Evolutionary conservation across 768 basidiomycete genomes (phyloP).

Genomic region (Chiua virens): DNA sequence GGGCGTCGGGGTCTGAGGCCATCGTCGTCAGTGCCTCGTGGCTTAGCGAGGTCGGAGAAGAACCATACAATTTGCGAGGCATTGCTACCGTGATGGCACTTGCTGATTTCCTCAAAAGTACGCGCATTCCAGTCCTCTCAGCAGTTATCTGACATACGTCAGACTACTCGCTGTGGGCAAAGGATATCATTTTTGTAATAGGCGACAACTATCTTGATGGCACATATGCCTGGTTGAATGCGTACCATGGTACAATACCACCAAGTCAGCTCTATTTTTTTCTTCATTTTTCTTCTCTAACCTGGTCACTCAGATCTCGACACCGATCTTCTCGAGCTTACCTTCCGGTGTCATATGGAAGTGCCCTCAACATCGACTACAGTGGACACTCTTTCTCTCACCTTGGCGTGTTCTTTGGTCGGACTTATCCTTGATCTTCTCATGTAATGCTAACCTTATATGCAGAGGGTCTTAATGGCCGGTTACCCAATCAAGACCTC

Average conservation of each 20-base stretch:
- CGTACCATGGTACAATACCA: slow-evolving; percentile 73
- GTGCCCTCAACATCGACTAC: slow-evolving; percentile 90
- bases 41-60: slow-evolving; percentile 62
- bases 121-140: slow-evolving; percentile 14
- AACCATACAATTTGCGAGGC: slow-evolving; percentile 78
- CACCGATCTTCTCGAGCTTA: slow-evolving; percentile 59
- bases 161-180: slow-evolving; percentile 93
- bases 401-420: slow-evolving; percentile 92
- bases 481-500: slow-evolving; percentile 94
- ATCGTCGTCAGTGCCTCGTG: slow-evolving; percentile 92
- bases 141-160: slow-evolving; percentile 7
- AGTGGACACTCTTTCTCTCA: slow-evolving; percentile 97
- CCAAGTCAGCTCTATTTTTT: slow-evolving; percentile 49
- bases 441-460: slow-evolving; percentile 3
- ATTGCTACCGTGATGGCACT: slow-evolving; percentile 82
- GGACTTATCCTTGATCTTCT: slow-evolving; percentile 19
- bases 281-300: not conserved
- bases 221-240: slow-evolving; percentile 87
- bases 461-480: slow-evolving; percentile 91
- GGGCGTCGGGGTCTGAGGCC: slow-evolving; percentile 91
- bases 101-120: slow-evolving; percentile 84
- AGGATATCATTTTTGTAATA: slow-evolving; percentile 88
- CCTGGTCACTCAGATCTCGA: slow-evolving; percentile 50
- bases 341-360: slow-evolving; percentile 95
- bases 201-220: slow-evolving; percentile 89